Evolutionary conservation across 345 rosid genomes (phyloP).

Genomic region (Syzygium grande): DNA sequence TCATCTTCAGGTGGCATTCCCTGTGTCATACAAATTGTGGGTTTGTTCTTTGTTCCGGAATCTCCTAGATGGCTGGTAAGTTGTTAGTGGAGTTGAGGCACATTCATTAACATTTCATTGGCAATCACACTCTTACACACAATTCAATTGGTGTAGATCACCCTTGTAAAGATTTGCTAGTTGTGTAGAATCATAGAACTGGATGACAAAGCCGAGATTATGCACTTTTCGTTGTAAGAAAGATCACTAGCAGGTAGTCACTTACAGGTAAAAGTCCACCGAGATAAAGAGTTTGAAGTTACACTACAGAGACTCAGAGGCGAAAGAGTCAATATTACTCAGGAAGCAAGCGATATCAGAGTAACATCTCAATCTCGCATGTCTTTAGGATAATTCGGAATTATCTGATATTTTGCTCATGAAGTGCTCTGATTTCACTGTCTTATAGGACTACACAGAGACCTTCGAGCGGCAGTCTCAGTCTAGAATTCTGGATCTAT

Average conservation of each 20-base stretch:
- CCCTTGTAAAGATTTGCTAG: neutral
- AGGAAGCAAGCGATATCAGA: slow-evolving; percentile 40
- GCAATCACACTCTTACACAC: neutral
- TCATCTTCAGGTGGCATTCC: slow-evolving; percentile 24
- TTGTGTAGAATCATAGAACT: neutral
- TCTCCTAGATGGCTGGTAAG: slow-evolving; percentile 50
- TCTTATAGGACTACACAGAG: slow-evolving; percentile 26
- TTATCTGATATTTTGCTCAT: neutral
- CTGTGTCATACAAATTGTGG: slow-evolving; percentile 14
- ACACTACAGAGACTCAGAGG: slow-evolving; percentile 39
- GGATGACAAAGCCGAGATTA: neutral
- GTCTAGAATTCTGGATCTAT: slow-evolving; percentile 18
- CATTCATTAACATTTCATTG: neutral
- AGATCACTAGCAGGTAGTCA: neutral
- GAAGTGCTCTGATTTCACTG: neutral
- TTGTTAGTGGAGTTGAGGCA: neutral
- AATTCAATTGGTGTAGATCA: neutral
- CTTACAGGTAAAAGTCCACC: slow-evolving; percentile 31
- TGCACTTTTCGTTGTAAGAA: neutral
- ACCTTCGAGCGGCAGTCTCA: slow-evolving; percentile 9
- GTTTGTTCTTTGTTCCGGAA: slow-evolving; percentile 34
- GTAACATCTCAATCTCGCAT: slow-evolving; percentile 1
- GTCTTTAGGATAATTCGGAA: neutral
- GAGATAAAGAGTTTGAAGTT: slow-evolving; percentile 23
- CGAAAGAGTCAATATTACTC: slow-evolving; percentile 19